phyloP scores from a whole-genome alignment of 306 rosid genomes.

The Carpinus fangiana region DNA sequence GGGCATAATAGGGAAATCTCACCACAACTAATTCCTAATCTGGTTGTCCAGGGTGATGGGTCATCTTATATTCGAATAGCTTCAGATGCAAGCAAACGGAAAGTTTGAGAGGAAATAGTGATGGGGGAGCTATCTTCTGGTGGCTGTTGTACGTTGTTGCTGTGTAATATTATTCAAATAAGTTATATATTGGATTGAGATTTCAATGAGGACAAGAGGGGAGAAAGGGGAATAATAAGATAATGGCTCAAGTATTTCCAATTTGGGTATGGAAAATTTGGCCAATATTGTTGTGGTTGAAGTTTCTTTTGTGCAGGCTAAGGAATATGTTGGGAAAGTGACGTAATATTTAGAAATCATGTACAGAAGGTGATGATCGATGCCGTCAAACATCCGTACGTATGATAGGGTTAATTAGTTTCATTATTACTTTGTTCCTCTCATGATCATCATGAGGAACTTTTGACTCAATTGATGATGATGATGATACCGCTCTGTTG shows the following conservation, averaged over 20 bases:
- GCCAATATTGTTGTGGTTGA: background rate
- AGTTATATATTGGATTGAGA: conserved; percentile 16
- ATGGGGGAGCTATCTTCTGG: conserved; percentile 21
- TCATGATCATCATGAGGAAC: background rate
- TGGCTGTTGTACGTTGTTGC: conserved; percentile 7
- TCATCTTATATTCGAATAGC: conserved; percentile 52
- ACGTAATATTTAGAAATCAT: conserved; percentile 12
- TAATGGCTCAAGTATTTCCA: background rate
- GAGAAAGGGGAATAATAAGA: background rate
- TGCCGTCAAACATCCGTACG: conserved; percentile 8
- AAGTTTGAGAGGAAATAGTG: conserved; percentile 45
- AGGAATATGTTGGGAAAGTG: conserved; percentile 16
- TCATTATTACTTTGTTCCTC: conserved; percentile 5
- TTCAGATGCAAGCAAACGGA: conserved; percentile 59
- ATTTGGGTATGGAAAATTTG: conserved; percentile 2
- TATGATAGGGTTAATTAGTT: background rate
- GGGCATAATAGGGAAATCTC: conserved; percentile 50
- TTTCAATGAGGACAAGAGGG: conserved; percentile 21
- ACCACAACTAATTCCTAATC: conserved; percentile 56
- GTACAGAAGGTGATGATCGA: conserved; percentile 6
- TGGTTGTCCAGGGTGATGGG: conserved; percentile 64
- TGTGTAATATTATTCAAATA: conserved; percentile 28
- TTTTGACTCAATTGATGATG: conserved; percentile 1
- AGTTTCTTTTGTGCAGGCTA: conserved; percentile 13
- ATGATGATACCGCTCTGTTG: too few relatives aligned